These are phyloP conservation scores for Leccinum variicolor DNA, from an alignment of 768 basidiomycete species.

Conservation along the genomic window DNA sequence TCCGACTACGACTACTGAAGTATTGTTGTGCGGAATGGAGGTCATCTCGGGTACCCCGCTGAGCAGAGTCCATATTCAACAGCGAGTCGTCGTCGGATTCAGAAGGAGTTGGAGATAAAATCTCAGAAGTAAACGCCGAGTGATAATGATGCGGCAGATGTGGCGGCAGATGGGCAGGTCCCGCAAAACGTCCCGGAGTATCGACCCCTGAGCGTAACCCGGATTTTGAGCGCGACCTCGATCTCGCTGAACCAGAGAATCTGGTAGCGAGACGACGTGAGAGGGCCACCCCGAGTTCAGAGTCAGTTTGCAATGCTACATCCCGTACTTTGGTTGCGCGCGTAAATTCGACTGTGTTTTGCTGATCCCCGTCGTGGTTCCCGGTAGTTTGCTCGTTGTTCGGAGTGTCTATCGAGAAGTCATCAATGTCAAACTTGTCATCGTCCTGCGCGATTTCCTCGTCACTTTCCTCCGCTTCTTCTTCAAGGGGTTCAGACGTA, in stretches of 20 bases:
- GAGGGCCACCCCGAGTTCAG: constrained; percentile 29
- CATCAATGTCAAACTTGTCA: constrained; percentile 91
- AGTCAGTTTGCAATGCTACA: constrained; percentile 22
- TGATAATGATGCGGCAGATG: constrained; percentile 18
- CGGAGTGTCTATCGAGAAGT: constrained; percentile 64
- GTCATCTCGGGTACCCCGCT: constrained; percentile 52
- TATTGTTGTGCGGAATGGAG: constrained; percentile 38
- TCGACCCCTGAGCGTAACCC: constrained; percentile 57
- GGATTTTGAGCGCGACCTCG: constrained; percentile 34
- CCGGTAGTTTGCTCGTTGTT: background rate
- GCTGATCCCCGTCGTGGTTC: constrained; percentile 12
- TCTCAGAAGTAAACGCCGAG: constrained; percentile 30
- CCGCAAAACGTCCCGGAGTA: constrained; percentile 59
- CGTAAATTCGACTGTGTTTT: constrained; percentile 10
- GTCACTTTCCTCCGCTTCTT: constrained; percentile 40
- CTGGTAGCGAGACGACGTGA: constrained; percentile 30
- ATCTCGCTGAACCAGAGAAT: constrained; percentile 22
- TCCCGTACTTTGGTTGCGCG: constrained; percentile 32
- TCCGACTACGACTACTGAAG: constrained; percentile 49
- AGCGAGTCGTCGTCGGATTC: constrained; percentile 38
- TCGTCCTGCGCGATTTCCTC: constrained; percentile 56
- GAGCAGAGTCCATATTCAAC: constrained; percentile 33
- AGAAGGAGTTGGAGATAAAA: constrained; percentile 36
- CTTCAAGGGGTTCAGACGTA: constrained; percentile 28
- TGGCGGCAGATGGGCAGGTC: constrained; percentile 48